These are phyloP conservation scores for Pulveroboletus sp. DNA, from an alignment of 768 basidiomycete species.

Conservation along the genomic window DNA sequence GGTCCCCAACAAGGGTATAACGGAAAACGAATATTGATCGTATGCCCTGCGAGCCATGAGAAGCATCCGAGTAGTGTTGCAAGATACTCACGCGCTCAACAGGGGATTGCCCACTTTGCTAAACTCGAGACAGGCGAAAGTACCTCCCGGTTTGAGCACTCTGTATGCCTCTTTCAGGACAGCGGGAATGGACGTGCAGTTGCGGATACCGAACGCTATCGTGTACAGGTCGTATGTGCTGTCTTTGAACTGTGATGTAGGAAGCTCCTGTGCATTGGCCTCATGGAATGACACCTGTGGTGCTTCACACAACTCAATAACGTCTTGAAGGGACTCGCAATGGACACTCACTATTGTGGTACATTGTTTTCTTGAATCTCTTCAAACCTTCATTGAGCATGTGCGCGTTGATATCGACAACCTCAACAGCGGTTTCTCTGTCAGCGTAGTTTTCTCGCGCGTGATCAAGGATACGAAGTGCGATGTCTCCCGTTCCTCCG, in stretches of 20 bases:
- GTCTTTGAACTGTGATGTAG: conserved; percentile 60
- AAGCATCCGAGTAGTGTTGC: not conserved
- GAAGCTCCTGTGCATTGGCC: conserved; percentile 84
- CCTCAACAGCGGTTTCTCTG: conserved; percentile 81
- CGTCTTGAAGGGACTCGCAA: not conserved
- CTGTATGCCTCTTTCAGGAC: conserved; percentile 88
- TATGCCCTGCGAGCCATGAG: conserved; percentile 57
- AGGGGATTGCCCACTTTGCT: conserved; percentile 88
- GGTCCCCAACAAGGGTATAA: conserved; percentile 94
- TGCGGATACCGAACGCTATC: conserved; percentile 97
- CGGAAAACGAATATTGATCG: conserved; percentile 91
- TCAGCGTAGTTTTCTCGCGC: conserved; percentile 87
- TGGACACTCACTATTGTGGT: conserved; percentile 78
- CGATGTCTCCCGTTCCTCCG: conserved; percentile 97
- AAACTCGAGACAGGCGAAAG: conserved; percentile 94
- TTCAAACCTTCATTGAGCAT: conserved; percentile 92
- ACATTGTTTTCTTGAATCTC: conserved; percentile 95
- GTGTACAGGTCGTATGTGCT: conserved; percentile 95
- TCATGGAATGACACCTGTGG: conserved; percentile 91
- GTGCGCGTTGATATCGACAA: conserved; percentile 92
- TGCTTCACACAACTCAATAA: conserved; percentile 42
- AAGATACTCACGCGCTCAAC: conserved; percentile 65
- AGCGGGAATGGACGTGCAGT: conserved; percentile 88
- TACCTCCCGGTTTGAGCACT: conserved; percentile 94
- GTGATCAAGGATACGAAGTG: conserved; percentile 86